Percentiles rank a stretch among this genome's conserved stretches.
Evolutionary conservation across 2,329 filamentous ascomycete genomes (phyloP).

Genomic region (Mycosphaerella sp.): DNA sequence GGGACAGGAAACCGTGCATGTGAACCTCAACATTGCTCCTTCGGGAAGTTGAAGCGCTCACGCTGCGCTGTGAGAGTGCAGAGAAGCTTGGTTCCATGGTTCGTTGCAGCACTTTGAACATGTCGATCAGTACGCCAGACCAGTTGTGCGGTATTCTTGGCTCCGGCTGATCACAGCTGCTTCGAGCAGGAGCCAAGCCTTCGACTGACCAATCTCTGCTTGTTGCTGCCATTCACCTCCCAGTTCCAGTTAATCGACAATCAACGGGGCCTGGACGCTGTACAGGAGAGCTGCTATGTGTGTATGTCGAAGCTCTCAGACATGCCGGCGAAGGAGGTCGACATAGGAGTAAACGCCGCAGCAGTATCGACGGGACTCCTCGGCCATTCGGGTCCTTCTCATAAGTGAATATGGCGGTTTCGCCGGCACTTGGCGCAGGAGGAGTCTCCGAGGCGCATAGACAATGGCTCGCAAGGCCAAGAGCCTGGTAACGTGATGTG

Average conservation of each 20-base stretch:
- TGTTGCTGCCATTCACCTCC: conserved; percentile 11
- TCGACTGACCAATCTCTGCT: neutral
- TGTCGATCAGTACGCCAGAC: conserved; percentile 8
- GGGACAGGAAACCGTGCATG: conserved; percentile 2
- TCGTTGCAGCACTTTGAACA: neutral
- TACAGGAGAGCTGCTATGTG: conserved; percentile 12
- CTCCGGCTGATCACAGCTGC: conserved; percentile 4
- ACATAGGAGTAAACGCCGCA: neutral
- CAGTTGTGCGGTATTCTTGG: conserved; percentile 5
- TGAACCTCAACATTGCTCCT: neutral
- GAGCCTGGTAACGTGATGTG: too few relatives aligned
- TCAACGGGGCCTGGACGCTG: conserved; percentile 3
- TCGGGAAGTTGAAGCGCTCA: conserved; percentile 2
- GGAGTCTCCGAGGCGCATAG: neutral
- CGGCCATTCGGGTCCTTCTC: neutral
- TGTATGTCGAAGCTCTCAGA: too few relatives aligned
- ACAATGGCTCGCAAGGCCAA: too few relatives aligned
- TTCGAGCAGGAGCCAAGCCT: conserved; percentile 12
- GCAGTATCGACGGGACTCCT: neutral
- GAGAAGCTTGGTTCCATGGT: neutral
- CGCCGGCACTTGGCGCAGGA: neutral
- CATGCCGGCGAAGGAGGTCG: neutral
- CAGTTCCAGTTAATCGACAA: conserved; percentile 10
- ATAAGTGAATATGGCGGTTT: neutral
- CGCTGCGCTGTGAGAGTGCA: neutral